Evolutionary conservation across 331 rosid species (phyloP).

Genomic region (Acacia pycnantha): DNA sequence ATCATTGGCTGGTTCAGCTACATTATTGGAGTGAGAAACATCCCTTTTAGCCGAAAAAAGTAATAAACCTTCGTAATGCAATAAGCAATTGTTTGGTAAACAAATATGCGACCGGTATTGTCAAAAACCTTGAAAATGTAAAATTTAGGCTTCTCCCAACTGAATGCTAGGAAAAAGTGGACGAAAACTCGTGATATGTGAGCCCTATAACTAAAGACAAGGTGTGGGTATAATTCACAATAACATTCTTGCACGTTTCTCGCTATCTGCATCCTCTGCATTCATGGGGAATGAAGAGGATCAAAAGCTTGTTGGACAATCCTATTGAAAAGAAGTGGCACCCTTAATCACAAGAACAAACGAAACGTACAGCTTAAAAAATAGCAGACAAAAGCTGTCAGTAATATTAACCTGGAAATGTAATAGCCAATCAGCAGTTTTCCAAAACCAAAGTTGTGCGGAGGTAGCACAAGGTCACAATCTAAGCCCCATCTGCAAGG

Average conservation of each 20-base stretch:
- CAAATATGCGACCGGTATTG: not conserved
- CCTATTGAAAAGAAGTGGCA: not conserved
- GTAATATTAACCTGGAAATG: not conserved
- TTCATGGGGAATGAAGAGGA: not conserved
- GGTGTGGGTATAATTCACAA: not conserved
- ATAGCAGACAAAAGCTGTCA: not conserved
- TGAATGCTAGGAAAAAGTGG: not conserved
- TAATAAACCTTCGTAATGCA: too few relatives aligned
- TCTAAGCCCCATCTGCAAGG: slow-evolving; percentile 78
- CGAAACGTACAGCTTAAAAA: slow-evolving; percentile 2
- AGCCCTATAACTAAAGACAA: not conserved
- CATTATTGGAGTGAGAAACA: too few relatives aligned
- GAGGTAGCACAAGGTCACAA: not conserved
- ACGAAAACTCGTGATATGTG: not conserved
- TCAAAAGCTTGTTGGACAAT: not conserved
- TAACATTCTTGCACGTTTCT: not conserved
- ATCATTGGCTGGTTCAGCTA: too few relatives aligned
- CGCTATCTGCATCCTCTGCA: not conserved
- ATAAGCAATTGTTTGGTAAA: too few relatives aligned
- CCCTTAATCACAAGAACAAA: not conserved
- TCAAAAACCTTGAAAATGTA: not conserved
- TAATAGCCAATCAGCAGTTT: not conserved
- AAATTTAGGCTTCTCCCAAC: not conserved
- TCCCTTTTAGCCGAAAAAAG: too few relatives aligned
- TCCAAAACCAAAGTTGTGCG: not conserved